Evolutionary conservation across 805 yeast species (phyloP).

Genomic region (Osmozyma mogii): DNA sequence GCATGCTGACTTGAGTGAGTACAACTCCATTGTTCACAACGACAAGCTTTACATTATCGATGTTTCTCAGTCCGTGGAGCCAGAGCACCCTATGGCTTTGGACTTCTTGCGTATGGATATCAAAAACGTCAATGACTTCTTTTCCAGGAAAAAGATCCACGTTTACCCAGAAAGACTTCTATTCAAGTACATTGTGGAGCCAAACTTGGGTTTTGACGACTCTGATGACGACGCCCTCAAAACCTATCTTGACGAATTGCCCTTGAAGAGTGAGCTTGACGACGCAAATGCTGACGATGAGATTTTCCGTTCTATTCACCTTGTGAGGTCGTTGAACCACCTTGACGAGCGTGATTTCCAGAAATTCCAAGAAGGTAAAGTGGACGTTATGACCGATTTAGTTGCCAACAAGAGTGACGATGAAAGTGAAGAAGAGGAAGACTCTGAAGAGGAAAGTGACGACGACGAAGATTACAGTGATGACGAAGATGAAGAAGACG

Average conservation of each 20-base stretch:
- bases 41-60: constrained; percentile 80
- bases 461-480: constrained; percentile 7
- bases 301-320: constrained; percentile 72
- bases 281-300: constrained; percentile 67
- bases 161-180: constrained; percentile 77
- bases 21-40: constrained; percentile 81
- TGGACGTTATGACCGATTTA: constrained; percentile 64
- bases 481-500: constrained; percentile 25
- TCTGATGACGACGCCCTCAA: constrained; percentile 37
- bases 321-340: constrained; percentile 74
- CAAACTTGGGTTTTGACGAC: constrained; percentile 26
- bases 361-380: constrained; percentile 70
- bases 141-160: constrained; percentile 59
- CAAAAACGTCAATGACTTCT: constrained; percentile 88
- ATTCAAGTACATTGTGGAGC: constrained; percentile 66
- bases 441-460: constrained; percentile 3
- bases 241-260: constrained; percentile 40
- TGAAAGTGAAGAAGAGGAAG: constrained; percentile 29
- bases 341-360: constrained; percentile 85
- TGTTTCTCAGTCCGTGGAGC: constrained; percentile 96
- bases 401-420: constrained; percentile 23
- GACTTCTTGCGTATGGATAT: constrained; percentile 97
- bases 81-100: constrained; percentile 94
- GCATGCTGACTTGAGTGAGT: constrained; percentile 95
- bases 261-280: constrained; percentile 46